Base-by-base conservation (phyloP, 1,284 basidiomycete species). In the Sphaerobolus stellatus region DNA sequence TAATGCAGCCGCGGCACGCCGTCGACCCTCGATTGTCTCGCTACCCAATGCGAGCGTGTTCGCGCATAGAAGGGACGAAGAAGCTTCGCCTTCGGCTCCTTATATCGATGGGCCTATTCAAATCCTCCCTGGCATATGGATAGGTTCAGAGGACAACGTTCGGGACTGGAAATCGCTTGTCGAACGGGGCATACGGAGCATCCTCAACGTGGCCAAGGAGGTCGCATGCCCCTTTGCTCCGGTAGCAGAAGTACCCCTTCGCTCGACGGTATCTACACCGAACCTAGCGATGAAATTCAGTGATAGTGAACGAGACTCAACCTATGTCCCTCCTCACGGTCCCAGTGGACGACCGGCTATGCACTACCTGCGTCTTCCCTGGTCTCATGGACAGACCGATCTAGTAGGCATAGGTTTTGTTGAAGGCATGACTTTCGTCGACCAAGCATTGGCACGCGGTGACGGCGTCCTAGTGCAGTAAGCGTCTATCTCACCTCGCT, bases 121-220 rank as follows among this genome's bases (percentile, higher is more conserved):
- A 70, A 80, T 98, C 61, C 76, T 98, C 29, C 94, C 94, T 1
- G 87, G 89, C 41, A 79, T 98, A 51, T 98, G 88, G 83, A 81
- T 98, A 7, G 96, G 95, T 54, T 92, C 92, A 46, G 94, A 98
- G 70, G 92, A 96, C 69, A 96, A 96, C 60, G 91, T 92, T 30
- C 81, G 84, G 52, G 87, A 95, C 69, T 88, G 86, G 81, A 74
- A 75, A 41, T 75, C 77, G 46, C 82, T 95, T 54, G 68, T 81
- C n/a, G 79, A 86, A 53, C 79, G 85, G 33, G 83, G 86, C 50
- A 92, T 96, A 68, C 83, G 81, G 58, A 83, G 88, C 41, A 82
- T 98, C 18, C 80, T 98, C 68, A 98, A 98, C 69, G 96, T 98
- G 30, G 96, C 96, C 30, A 96, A 97, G 72, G 94, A 97, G 71